Conservation (phyloP, 179 eudicot species). For the Heliamphora pulchella region DNA sequence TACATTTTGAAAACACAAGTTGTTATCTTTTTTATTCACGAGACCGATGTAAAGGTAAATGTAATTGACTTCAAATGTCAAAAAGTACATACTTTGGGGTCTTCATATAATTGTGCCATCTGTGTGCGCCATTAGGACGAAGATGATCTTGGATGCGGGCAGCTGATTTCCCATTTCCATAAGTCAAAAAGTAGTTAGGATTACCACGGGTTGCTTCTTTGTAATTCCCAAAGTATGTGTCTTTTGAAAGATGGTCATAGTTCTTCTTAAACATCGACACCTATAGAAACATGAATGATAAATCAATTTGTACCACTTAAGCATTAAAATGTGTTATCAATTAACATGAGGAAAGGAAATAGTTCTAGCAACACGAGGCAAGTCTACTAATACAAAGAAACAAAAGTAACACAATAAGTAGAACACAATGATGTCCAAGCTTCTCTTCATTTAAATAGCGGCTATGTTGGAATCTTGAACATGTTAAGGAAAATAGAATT, state of each 20-base stretch:
- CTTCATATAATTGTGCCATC: constrained; percentile 93
- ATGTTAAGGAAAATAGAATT: neutral
- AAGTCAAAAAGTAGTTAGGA: constrained; percentile 81
- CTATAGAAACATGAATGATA: constrained; percentile 21
- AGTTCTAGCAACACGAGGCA: neutral
- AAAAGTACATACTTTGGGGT: constrained; percentile 56
- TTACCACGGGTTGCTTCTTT: constrained; percentile 85
- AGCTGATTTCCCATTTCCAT: constrained; percentile 91
- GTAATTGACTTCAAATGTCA: neutral
- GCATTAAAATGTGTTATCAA: neutral
- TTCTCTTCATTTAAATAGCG: neutral
- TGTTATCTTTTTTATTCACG: neutral
- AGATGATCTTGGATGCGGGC: constrained; percentile 73
- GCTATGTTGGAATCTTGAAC: neutral
- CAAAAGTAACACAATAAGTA: neutral
- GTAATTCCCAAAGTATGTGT: constrained; percentile 75
- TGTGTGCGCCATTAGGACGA: constrained; percentile 94
- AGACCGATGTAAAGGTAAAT: neutral
- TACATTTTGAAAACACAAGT: neutral
- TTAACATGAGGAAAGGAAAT: neutral
- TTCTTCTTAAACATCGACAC: constrained; percentile 86
- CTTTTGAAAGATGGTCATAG: constrained; percentile 79
- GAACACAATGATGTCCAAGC: neutral
- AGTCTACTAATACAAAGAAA: neutral
- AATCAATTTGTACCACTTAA: neutral